Conservation (phyloP, 1,284 basidiomycete species). For the Cryptococcus hybrid region DNA sequence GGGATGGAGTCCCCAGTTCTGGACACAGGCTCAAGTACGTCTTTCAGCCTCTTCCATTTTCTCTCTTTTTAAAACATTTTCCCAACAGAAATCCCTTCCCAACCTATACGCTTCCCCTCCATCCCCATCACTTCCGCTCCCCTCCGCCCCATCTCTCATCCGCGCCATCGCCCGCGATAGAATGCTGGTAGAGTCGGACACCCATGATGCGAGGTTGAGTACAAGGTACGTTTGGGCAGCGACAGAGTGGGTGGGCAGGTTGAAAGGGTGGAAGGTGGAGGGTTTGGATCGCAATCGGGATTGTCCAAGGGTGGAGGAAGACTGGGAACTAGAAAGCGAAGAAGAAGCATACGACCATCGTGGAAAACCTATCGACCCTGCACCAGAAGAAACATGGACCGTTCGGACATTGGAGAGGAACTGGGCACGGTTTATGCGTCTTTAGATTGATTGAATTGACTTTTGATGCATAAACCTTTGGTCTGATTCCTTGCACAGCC, state of each 20-base stretch:
- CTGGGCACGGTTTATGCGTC: constrained; percentile 47
- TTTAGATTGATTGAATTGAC: not conserved
- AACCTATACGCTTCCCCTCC: constrained; percentile 52
- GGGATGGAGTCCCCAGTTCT: constrained; percentile 44
- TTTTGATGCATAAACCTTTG: too few species aligned
- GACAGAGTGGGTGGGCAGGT: constrained; percentile 37
- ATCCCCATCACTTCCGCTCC: constrained; percentile 50
- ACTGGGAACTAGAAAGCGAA: constrained; percentile 15
- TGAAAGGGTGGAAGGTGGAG: constrained; percentile 44
- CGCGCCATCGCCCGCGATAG: constrained; percentile 37
- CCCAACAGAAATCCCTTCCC: constrained; percentile 28
- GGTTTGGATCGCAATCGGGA: constrained; percentile 15
- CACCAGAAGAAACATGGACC: constrained; percentile 21
- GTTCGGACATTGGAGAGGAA: constrained; percentile 47
- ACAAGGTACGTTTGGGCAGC: constrained; percentile 42
- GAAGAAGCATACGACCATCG: constrained; percentile 18
- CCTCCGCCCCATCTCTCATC: constrained; percentile 40
- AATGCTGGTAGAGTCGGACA: constrained; percentile 52
- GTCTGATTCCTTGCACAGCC: too few species aligned
- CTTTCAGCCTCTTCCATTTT: not conserved
- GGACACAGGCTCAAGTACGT: constrained; percentile 32
- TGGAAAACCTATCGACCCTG: constrained; percentile 6
- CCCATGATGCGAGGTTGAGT: constrained; percentile 36
- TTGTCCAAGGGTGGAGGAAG: constrained; percentile 6
- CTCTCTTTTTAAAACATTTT: not conserved